Conservation (phyloP, 352 stramenopile species). For the Phytophthora quininea region DNA sequence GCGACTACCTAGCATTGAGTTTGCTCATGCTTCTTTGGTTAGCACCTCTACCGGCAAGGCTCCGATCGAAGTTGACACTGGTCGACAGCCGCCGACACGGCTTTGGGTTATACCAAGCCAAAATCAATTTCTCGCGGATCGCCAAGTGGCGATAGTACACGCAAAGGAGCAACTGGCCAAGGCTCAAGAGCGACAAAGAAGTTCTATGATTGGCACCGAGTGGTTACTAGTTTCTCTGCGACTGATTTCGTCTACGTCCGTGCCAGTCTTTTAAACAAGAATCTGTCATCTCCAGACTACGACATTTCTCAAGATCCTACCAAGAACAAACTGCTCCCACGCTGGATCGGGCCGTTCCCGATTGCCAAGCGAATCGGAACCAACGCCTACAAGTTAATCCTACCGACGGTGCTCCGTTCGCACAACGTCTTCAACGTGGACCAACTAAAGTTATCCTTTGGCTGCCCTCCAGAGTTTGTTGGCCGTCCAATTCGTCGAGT, state of each 20-base stretch:
- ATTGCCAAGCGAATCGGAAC: not conserved
- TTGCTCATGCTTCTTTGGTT: conserved; percentile 1
- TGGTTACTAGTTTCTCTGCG: not conserved
- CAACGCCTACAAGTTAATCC: not conserved
- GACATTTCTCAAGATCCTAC: not conserved
- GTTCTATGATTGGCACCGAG: not conserved
- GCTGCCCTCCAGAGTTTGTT: not conserved
- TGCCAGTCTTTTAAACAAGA: not conserved
- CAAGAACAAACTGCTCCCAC: not conserved
- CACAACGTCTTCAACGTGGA: conserved; percentile 4
- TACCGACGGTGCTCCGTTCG: not conserved
- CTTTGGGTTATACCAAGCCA: not conserved
- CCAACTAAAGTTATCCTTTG: conserved; percentile 3
- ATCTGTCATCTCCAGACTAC: not conserved
- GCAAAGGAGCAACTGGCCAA: not conserved
- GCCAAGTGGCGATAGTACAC: not conserved
- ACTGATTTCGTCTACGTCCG: conserved; percentile 4
- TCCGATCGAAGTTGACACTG: conserved; percentile 6
- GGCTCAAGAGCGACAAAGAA: not conserved
- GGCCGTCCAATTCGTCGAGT: not conserved
- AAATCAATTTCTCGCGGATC: not conserved
- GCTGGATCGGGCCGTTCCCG: not conserved
- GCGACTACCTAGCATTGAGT: not conserved
- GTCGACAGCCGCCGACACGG: not conserved
- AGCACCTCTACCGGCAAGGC: not conserved